Evolutionary conservation across 2,329 filamentous ascomycete species (phyloP), one percentile per base, ranked within the genome.

Genomic region (Zalaria obscura): DNA sequence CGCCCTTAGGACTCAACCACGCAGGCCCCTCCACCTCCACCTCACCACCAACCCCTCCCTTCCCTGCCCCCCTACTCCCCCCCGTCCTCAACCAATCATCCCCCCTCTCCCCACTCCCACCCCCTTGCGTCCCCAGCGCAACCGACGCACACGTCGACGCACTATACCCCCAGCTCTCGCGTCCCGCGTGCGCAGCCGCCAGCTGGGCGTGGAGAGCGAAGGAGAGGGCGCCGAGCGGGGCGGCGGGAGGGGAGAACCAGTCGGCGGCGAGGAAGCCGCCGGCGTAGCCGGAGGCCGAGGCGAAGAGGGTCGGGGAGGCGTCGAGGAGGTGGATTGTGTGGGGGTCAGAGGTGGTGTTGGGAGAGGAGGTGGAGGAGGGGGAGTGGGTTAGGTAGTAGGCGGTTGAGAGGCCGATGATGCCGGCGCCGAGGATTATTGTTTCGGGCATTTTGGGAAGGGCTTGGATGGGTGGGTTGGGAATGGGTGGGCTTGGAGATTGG

Each of bases 211-310:
- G 83, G 40, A 86, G 68, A 4, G 70, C 68, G 53, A 83, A 89
- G 34, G 78, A 83, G 8, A 88, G 65, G 1, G 68, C 69, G 5
- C 76, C 83, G 1, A 88, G 66, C 0, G 68, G 63, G 0, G 73
- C 66, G 4, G 75, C 62, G 1, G 69, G 64, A 0, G 73, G 64
- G 0, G 67, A 66, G 51, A 83, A 84, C 81, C 82, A 88, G 56
- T 88, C 79, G 29, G 67, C 68, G 0, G 82, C 82, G 5, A 88
- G 55, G 52, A 88, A 89, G 0, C 83, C 83, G 11, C 72, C 84
- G 0, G 82, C 80, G 48, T 74, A 78, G 1, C 83, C 82, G 2
- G 80, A 87, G 0, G 83, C 82, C 27, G 78, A 83, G 7, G 75
- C 70, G 58, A 88, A 85, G 28, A 88, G 68, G 47, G 75, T 56